These are phyloP conservation scores for Coemansia sp. DNA, from an alignment of 192 early-diverging fungal species.

Conservation along the genomic window DNA sequence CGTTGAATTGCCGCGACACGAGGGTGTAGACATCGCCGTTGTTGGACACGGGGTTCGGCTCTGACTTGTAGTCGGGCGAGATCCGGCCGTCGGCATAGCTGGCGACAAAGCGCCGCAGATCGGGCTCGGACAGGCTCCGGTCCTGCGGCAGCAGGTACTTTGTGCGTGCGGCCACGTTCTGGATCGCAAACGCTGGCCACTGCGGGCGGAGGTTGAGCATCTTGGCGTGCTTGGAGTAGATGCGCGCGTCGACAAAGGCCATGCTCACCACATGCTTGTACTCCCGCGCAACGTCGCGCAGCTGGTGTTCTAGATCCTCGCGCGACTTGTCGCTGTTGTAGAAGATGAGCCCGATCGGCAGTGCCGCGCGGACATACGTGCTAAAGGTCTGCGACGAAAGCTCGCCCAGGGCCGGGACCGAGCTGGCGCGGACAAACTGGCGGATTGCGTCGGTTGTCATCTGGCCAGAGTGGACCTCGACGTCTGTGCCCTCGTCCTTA, in stretches of 20 bases:
- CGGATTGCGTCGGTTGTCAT: slow-evolving; percentile 48
- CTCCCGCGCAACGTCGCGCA: slow-evolving; percentile 68
- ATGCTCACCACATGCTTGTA: slow-evolving; percentile 80
- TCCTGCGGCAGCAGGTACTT: slow-evolving; percentile 80
- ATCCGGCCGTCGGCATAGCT: slow-evolving; percentile 60
- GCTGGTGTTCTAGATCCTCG: slow-evolving; percentile 42
- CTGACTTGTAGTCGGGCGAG: slow-evolving; percentile 71
- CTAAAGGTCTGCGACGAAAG: slow-evolving; percentile 83
- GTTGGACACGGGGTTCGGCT: slow-evolving; percentile 70
- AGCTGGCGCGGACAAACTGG: slow-evolving; percentile 65
- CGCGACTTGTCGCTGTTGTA: slow-evolving; percentile 58
- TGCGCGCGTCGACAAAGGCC: slow-evolving; percentile 80
- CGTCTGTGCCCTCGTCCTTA: slow-evolving; percentile 79
- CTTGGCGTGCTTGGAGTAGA: slow-evolving; percentile 75
- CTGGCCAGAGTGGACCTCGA: slow-evolving; percentile 58
- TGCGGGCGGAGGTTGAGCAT: slow-evolving; percentile 75
- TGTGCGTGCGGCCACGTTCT: slow-evolving; percentile 58
- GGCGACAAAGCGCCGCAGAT: slow-evolving; percentile 56
- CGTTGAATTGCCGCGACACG: slow-evolving; percentile 73
- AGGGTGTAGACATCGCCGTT: slow-evolving; percentile 82
- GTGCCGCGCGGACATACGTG: slow-evolving; percentile 68
- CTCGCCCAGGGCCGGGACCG: slow-evolving; percentile 84
- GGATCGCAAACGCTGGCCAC: slow-evolving; percentile 95
- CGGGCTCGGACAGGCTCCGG: slow-evolving; percentile 54
- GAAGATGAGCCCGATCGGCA: slow-evolving; percentile 88